Conservation (phyloP, 2,329 filamentous ascomycete species). For the Fusarium dimerum region DNA sequence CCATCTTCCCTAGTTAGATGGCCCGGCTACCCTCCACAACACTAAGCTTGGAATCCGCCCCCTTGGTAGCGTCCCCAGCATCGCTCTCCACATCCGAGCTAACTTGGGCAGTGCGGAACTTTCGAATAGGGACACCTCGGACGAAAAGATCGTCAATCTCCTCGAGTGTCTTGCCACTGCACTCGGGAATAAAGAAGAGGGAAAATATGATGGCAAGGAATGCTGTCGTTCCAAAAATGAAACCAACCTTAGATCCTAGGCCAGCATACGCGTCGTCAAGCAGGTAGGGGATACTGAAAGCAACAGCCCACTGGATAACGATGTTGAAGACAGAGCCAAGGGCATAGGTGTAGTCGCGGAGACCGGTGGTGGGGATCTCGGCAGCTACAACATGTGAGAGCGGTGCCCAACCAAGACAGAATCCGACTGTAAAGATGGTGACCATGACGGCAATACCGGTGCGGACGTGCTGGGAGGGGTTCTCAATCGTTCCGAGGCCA, state of each 20-base stretch:
- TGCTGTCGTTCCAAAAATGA: constrained; percentile 29
- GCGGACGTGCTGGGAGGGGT: not conserved
- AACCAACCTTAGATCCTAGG: constrained; percentile 37
- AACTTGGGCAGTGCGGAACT: not conserved
- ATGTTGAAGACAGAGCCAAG: constrained; percentile 33
- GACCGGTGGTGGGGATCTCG: constrained; percentile 32
- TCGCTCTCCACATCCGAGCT: not conserved
- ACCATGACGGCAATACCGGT: not conserved
- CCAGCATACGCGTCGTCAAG: constrained; percentile 35
- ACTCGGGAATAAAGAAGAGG: constrained; percentile 16
- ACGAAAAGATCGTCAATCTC: constrained; percentile 12
- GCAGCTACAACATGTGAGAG: constrained; percentile 36
- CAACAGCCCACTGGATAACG: constrained; percentile 33
- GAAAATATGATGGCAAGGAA: constrained; percentile 8
- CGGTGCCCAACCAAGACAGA: constrained; percentile 35
- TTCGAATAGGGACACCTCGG: constrained; percentile 1
- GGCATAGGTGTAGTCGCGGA: constrained; percentile 33
- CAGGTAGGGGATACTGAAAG: constrained; percentile 40
- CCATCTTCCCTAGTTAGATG: not conserved
- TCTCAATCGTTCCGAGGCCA: constrained; percentile 1
- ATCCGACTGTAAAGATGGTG: constrained; percentile 18
- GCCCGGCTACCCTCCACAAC: not conserved
- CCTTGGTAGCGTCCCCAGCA: not conserved
- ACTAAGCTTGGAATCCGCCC: not conserved
- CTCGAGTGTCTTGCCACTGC: constrained; percentile 7